Percentiles rank a stretch among this genome's conserved stretches.
These are phyloP conservation scores for Cucumis hystrix DNA, from an alignment of 306 rosid species.

Conservation along the genomic window DNA sequence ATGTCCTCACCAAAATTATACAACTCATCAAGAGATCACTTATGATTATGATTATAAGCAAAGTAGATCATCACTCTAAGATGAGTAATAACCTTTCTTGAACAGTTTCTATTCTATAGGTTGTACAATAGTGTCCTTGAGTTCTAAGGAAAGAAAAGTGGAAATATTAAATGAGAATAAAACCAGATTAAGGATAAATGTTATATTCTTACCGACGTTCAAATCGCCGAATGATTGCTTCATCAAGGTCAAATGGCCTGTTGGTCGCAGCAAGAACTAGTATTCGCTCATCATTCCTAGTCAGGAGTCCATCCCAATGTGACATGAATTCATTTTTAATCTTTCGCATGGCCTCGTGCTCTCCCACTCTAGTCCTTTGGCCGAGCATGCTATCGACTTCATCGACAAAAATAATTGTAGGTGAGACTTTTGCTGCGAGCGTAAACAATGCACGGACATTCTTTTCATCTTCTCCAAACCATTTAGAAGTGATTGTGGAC, in stretches of 20 bases:
- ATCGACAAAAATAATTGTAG: conserved; percentile 54
- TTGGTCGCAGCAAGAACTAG: conserved; percentile 70
- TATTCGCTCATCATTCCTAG: conserved; percentile 29
- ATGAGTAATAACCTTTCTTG: too few species aligned
- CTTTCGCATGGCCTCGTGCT: conserved; percentile 49
- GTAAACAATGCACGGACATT: conserved; percentile 51
- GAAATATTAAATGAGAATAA: background rate
- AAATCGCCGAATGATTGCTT: conserved; percentile 58
- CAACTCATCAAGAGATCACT: background rate
- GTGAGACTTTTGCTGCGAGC: conserved; percentile 56
- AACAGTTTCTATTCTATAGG: too few species aligned
- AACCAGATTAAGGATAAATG: background rate
- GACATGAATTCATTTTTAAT: conserved; percentile 60
- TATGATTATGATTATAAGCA: background rate
- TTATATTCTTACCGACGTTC: conserved; percentile 35
- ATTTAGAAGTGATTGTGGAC: conserved; percentile 49
- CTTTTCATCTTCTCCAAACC: conserved; percentile 61
- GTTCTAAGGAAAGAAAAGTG: background rate
- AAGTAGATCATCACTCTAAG: background rate
- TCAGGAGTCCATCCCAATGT: conserved; percentile 62
- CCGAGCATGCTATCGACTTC: conserved; percentile 76
- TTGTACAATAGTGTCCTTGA: too few species aligned
- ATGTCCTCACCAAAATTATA: background rate
- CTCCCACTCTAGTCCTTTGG: conserved; percentile 48
- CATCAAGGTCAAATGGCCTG: conserved; percentile 66